These are phyloP conservation scores for Sugiyamaella lignohabitans DNA, from an alignment of 805 yeast genomes.

Conservation along the genomic window DNA sequence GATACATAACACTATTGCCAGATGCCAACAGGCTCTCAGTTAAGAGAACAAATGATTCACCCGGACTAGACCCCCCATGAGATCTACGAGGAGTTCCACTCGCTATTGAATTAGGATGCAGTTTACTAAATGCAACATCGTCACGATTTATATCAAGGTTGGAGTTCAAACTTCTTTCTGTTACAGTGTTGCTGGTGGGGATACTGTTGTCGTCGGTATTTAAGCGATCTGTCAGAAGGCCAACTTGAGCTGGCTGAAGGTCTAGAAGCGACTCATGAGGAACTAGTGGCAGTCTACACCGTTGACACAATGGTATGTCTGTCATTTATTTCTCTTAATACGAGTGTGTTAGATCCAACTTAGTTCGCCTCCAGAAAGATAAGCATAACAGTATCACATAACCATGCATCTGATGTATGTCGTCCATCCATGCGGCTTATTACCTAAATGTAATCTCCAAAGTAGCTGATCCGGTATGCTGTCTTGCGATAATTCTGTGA, in stretches of 20 bases:
- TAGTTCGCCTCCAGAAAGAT: background rate
- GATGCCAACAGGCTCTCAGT: conserved; percentile 32
- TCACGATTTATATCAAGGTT: conserved; percentile 2
- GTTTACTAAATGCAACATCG: conserved; percentile 2
- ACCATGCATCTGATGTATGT: background rate
- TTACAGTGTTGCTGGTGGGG: background rate
- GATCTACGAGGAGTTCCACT: background rate
- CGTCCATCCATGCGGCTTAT: too few relatives aligned
- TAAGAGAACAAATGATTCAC: conserved; percentile 19
- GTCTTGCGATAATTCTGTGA: too few relatives aligned
- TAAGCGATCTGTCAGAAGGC: conserved; percentile 37
- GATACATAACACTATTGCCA: background rate
- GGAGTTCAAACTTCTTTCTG: too few relatives aligned
- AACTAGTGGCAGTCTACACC: conserved; percentile 53
- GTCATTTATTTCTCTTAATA: background rate
- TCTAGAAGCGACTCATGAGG: conserved; percentile 51
- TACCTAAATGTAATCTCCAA: too few relatives aligned
- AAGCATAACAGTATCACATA: background rate
- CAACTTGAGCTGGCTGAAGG: conserved; percentile 49
- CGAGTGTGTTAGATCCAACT: background rate
- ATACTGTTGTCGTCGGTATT: background rate
- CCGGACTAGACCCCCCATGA: conserved; percentile 12
- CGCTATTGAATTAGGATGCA: background rate
- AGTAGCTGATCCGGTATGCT: too few relatives aligned
- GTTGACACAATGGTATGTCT: conserved; percentile 43